Evolutionary conservation across 1,139 yeast species (phyloP), one percentile per base, ranked within the genome.

Genomic region (Schwanniomyces etchellsii): DNA sequence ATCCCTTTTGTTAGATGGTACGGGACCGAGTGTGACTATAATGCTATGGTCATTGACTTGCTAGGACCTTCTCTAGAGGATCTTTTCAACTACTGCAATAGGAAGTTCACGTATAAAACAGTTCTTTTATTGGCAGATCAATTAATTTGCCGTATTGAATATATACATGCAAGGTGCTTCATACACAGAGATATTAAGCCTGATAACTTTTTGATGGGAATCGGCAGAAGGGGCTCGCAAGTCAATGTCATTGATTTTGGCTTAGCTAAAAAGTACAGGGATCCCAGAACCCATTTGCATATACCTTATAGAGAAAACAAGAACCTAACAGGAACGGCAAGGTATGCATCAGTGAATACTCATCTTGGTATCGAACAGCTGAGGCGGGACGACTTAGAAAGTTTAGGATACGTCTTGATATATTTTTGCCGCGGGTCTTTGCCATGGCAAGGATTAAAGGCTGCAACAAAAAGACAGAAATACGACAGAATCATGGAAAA

Each of bases 371-470:
- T 91, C 47, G 98, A 91, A 59, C 98, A 91, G 60, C 80, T 88
- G 39, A 80, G 98, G 61, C 77, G 98, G 55, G 98, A 91, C 58
- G 98, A 91, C 58, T 75, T 91, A 61, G 98, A 91, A 62, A 81
- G 94, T 43, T 73, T 91, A 57, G 97, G 97, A 25, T 91, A 91
- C 56, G 97, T 91, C 27, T 76, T 91, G 51, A 86, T 91, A 48
- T 91, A 91, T 62, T 91, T 91, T 56, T 80, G 95, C 57, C 77
- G 96, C 40, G 98, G 98, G 24, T 84, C 93, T 14, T 70, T 91
- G 51, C 98, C 98, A 32, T 91, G 98, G 98, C 98, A 91, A 64
- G 98, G 98, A 10, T 75, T 91, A 48, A 88, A 88, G 57, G 98
- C 98, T 20, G 94, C 91, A 28, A 88, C 97, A 12, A 91, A 91